Base-by-base conservation (phyloP, 1,139 yeast species). In the Geotrichum candidum region DNA sequence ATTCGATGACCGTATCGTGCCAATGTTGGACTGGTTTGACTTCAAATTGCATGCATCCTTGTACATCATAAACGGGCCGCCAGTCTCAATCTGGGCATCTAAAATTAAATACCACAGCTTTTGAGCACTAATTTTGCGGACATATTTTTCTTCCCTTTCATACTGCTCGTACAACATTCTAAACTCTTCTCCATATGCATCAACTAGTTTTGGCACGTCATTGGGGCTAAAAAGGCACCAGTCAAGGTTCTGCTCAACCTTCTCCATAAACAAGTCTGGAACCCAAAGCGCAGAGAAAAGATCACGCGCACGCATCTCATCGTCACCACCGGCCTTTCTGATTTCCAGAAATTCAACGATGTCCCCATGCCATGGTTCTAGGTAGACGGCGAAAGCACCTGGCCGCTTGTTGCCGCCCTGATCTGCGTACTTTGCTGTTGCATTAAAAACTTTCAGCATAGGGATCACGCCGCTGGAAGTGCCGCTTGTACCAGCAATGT, bases 361-460 rank as follows among this genome's bases (percentile, higher is more conserved):
- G 72, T 88, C 96, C 3, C 88, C 81, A 69, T 88, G 96, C 96
- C 96, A 88, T 65, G 95, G 95, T 74, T 88, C 96, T 60, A 88
- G 74, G 69, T 88, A 88, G 23, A 88, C 74, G 25, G 94, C 92
- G 72, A 88, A 84, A 4, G 95, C 95, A 65, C 96, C 95, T 0
- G 96, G 95, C 70, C 96, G 80, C 71, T 87, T 87, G 77, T 87
- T 88, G 65, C 95, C 95, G 70, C 95, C 95, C 77, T 88, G 96
- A 68, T 88, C 95, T 45, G 88, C 95, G 70, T 87, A 88, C 70
- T 95, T 79, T n/a, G 94, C 94, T 61, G 94, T 87, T 72, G 87
- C 86, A 77, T 88, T 88, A 77, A 84, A 88, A 23, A 88, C 94
- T 68, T 92, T 80, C 58, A 88, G 81, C 95, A 88, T 88, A 23